phyloP scores from a whole-genome alignment of 495 filamentous ascomycete species.

The Platismatia glauca region DNA sequence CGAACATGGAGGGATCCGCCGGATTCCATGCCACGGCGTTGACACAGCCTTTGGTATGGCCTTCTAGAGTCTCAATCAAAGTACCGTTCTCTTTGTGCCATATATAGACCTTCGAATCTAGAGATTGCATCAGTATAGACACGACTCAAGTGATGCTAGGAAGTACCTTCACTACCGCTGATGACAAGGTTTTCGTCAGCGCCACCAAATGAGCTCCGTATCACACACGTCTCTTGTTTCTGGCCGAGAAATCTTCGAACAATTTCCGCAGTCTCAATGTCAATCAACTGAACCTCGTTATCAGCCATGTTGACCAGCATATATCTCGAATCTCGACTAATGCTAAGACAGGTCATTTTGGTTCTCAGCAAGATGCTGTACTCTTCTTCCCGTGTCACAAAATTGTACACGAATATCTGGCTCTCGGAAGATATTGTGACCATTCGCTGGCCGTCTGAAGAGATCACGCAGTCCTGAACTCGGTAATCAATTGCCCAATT shows the following conservation, averaged over 20 bases:
- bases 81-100: slow-evolving; percentile 80
- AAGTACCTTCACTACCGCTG: slow-evolving; percentile 79
- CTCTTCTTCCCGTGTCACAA: slow-evolving; percentile 59
- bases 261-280: slow-evolving; percentile 64
- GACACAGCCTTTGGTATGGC: slow-evolving; percentile 64
- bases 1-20: slow-evolving; percentile 72
- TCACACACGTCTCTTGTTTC: slow-evolving; percentile 60
- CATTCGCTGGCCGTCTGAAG: slow-evolving; percentile 66
- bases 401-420: slow-evolving; percentile 75
- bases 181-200: slow-evolving; percentile 85
- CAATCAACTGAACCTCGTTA: slow-evolving; percentile 64
- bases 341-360: slow-evolving; percentile 65
- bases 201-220: slow-evolving; percentile 77
- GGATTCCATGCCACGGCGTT: slow-evolving; percentile 94
- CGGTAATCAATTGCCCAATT: slow-evolving; percentile 58
- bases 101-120: slow-evolving; percentile 73
- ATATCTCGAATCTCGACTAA: slow-evolving; percentile 68
- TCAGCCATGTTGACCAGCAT: slow-evolving; percentile 76
- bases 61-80: slow-evolving; percentile 65
- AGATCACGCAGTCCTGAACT: slow-evolving; percentile 76
- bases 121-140: slow-evolving; percentile 3
- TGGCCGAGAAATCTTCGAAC: slow-evolving; percentile 66
- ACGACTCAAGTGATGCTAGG: background rate
- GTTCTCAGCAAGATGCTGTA: slow-evolving; percentile 59
- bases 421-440: slow-evolving; percentile 64